Conservation (phyloP, 192 early-diverging fungal genomes). For the Backusella mclennaniae region DNA sequence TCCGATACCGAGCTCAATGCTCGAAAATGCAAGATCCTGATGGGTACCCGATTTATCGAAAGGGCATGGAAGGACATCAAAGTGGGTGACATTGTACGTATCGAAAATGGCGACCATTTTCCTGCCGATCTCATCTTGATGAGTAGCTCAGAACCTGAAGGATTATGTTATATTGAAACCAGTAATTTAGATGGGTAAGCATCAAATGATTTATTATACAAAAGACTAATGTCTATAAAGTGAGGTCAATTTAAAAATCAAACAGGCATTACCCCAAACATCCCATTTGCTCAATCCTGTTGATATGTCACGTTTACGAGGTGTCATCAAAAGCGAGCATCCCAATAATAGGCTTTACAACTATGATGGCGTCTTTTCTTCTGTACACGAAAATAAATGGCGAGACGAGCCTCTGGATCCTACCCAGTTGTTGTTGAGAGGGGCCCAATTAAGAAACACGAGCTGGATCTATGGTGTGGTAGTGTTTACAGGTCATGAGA, state of each 20-base stretch:
- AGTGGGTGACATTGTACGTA: conserved; percentile 91
- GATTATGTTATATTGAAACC: conserved; percentile 97
- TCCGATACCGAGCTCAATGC: conserved; percentile 77
- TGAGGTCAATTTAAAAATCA: conserved; percentile 97
- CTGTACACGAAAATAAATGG: conserved; percentile 44
- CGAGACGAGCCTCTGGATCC: conserved; percentile 87
- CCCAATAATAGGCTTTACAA: conserved; percentile 98
- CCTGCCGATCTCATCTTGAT: conserved; percentile 91
- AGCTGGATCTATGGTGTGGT: conserved; percentile 92
- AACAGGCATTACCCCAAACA: conserved; percentile 90
- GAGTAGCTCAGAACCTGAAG: conserved; percentile 93
- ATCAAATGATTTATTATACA: not conserved
- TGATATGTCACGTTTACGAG: conserved; percentile 59
- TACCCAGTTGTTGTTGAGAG: conserved; percentile 89
- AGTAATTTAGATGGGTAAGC: conserved; percentile 91
- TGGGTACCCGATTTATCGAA: conserved; percentile 65
- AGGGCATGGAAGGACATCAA: conserved; percentile 78
- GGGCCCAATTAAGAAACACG: conserved; percentile 93
- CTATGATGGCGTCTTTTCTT: conserved; percentile 77
- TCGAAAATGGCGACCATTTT: conserved; percentile 87
- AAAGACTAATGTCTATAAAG: conserved; percentile 39
- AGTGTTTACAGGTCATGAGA: conserved; percentile 96
- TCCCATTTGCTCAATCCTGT: conserved; percentile 67
- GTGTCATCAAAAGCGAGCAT: conserved; percentile 86
- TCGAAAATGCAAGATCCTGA: conserved; percentile 58